phyloP scores from a whole-genome alignment of 2,329 filamentous ascomycete genomes.

The Exophiala sideris region DNA sequence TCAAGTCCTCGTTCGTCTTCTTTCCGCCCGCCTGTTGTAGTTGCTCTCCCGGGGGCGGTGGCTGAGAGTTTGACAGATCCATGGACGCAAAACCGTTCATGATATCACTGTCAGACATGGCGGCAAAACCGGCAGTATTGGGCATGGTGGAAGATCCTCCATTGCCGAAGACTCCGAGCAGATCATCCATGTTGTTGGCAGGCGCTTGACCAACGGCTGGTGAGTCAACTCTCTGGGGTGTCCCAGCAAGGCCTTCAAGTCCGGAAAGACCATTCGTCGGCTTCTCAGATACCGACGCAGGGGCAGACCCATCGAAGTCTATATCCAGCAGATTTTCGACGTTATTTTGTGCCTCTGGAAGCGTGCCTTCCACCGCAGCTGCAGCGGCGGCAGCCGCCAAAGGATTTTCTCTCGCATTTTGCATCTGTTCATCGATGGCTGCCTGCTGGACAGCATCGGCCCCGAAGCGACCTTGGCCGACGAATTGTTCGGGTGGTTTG shows the following conservation, averaged over 20 bases:
- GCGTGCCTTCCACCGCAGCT: constrained; percentile 57
- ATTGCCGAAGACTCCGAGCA: constrained; percentile 68
- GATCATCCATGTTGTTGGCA: constrained; percentile 68
- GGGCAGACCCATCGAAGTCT: constrained; percentile 89
- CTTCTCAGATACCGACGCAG: constrained; percentile 74
- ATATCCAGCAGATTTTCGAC: constrained; percentile 94
- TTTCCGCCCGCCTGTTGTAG: constrained; percentile 39
- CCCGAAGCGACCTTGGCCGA: constrained; percentile 89
- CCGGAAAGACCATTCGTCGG: constrained; percentile 64
- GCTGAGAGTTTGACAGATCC: constrained; percentile 64
- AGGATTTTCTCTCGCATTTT: constrained; percentile 90
- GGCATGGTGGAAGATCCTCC: constrained; percentile 36
- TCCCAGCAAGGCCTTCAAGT: constrained; percentile 54
- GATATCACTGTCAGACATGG: constrained; percentile 51
- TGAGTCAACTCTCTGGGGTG: constrained; percentile 49
- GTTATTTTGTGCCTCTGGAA: constrained; percentile 62
- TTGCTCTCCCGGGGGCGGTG: constrained; percentile 43
- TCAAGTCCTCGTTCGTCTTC: constrained; percentile 61
- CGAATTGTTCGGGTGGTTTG: constrained; percentile 96
- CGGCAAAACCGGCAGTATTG: constrained; percentile 33
- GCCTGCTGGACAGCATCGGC: constrained; percentile 92
- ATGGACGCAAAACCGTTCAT: constrained; percentile 80
- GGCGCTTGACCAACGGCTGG: constrained; percentile 38
- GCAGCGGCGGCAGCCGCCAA: constrained; percentile 80
- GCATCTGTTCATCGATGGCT: constrained; percentile 90